phyloP scores from a whole-genome alignment of 371 early-diverging fungal species.

The Choanephora cucurbitarum region DNA sequence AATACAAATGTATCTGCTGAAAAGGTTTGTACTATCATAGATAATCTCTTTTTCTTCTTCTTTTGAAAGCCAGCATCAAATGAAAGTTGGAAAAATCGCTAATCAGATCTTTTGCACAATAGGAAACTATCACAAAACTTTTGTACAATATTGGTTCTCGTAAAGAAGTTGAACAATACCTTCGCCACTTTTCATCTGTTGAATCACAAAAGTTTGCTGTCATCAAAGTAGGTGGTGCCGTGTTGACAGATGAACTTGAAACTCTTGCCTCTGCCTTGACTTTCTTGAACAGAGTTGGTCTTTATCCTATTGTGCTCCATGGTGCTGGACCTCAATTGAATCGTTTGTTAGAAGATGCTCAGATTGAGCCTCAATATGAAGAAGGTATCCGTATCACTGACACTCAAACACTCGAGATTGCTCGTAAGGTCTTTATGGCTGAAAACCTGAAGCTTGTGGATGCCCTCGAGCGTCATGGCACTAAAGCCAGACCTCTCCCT shows the following conservation, averaged over 20 bases:
- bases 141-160: slow-evolving; percentile 97
- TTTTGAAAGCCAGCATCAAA: slow-evolving; percentile 2
- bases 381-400: slow-evolving; percentile 98
- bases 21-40: slow-evolving; percentile 33
- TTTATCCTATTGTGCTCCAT: slow-evolving; percentile 97
- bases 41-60: slow-evolving; percentile 4
- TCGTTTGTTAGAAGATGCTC: slow-evolving; percentile 80
- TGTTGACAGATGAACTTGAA: slow-evolving; percentile 91
- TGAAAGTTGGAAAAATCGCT: background rate
- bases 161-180: slow-evolving; percentile 97
- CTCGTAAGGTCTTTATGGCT: slow-evolving; percentile 86
- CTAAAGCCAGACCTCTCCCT: slow-evolving; percentile 91
- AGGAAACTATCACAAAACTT: slow-evolving; percentile 97
- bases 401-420: slow-evolving; percentile 86
- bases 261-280: slow-evolving; percentile 93
- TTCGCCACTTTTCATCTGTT: slow-evolving; percentile 92
- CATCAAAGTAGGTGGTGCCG: slow-evolving; percentile 98
- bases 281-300: slow-evolving; percentile 94
- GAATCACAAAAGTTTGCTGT: slow-evolving; percentile 99
- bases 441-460: slow-evolving; percentile 96
- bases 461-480: slow-evolving; percentile 92
- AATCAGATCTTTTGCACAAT: slow-evolving; percentile 1
- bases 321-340: slow-evolving; percentile 98
- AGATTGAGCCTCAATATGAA: slow-evolving; percentile 88
- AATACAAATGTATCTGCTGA: slow-evolving; percentile 37